These are phyloP conservation scores for Gilbertella persicaria DNA, from an alignment of 371 early-diverging fungal genomes.

Conservation along the genomic window DNA sequence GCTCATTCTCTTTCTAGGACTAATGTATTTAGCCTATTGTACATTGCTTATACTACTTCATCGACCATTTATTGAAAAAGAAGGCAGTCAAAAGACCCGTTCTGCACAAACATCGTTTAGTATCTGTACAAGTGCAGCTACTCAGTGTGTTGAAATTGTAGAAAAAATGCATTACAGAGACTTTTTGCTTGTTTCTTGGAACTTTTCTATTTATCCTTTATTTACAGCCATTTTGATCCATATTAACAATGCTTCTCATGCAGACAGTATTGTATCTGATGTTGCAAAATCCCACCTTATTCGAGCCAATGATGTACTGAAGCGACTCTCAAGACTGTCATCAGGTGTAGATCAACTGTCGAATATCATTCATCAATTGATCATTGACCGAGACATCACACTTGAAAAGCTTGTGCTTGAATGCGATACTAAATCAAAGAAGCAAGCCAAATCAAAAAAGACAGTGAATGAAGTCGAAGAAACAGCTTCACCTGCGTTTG, in stretches of 20 bases:
- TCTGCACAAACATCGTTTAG: conserved; percentile 48
- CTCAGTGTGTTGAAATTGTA: conserved; percentile 41
- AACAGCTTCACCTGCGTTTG: conserved; percentile 2
- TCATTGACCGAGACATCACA: conserved; percentile 28
- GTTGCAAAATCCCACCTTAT: conserved; percentile 33
- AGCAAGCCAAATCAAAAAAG: too few relatives aligned
- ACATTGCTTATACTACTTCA: conserved; percentile 58
- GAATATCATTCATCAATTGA: conserved; percentile 27
- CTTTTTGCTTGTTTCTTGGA: conserved; percentile 49
- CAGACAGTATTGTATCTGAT: conserved; percentile 33
- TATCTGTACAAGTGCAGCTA: conserved; percentile 65
- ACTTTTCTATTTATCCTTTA: conserved; percentile 52
- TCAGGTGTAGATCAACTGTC: conserved; percentile 23
- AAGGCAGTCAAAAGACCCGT: conserved; percentile 23
- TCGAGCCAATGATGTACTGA: conserved; percentile 28
- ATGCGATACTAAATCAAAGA: too few relatives aligned
- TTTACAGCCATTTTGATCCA: conserved; percentile 50
- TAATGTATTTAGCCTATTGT: conserved; percentile 53
- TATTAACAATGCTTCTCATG: conserved; percentile 38
- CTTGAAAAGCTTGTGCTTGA: conserved; percentile 22
- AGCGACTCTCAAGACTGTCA: conserved; percentile 35
- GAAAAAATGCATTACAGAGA: conserved; percentile 55
- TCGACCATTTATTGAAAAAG: conserved; percentile 56
- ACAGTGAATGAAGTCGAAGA: conserved; percentile 2
- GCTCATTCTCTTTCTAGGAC: conserved; percentile 19